Conservation (phyloP, 345 rosid species). For the Geranium brycei region DNA sequence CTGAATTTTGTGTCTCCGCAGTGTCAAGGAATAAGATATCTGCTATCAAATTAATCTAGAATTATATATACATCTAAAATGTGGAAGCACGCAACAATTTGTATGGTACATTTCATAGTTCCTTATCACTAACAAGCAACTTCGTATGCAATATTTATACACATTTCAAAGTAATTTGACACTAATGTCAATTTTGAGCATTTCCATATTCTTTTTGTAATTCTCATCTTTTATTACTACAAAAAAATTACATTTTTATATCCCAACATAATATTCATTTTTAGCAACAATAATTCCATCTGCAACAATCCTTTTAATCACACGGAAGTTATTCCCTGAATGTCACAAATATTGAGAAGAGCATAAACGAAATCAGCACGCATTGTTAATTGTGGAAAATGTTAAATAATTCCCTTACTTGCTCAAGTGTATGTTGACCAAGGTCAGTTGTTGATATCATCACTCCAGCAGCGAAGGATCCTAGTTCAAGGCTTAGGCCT, state of each 20-base stretch:
- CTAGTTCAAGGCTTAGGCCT: conserved; percentile 93
- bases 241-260: too few species aligned
- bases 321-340: not conserved
- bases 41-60: too few species aligned
- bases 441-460: conserved; percentile 98
- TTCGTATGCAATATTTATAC: too few species aligned
- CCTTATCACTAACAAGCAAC: too few species aligned
- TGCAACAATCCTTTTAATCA: not conserved
- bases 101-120: too few species aligned
- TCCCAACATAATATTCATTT: not conserved
- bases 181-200: too few species aligned
- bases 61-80: too few species aligned
- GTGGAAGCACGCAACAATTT: too few species aligned
- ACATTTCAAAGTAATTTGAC: too few species aligned
- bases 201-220: not conserved
- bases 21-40: too few species aligned
- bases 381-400: conserved; percentile 6
- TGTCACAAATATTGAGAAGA: not conserved
- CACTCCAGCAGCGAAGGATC: conserved; percentile 98
- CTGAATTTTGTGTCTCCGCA: too few species aligned
- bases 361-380: not conserved
- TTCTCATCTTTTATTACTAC: not conserved
- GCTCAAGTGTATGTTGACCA: conserved; percentile 88
- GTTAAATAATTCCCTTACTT: conserved; percentile 32
- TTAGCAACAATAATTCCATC: not conserved